A percentile compares a stretch with the other conserved stretches of the same genome.
Evolutionary conservation across 2,329 filamentous ascomycete species (phyloP).

Genomic region (Monilinia polystroma): DNA sequence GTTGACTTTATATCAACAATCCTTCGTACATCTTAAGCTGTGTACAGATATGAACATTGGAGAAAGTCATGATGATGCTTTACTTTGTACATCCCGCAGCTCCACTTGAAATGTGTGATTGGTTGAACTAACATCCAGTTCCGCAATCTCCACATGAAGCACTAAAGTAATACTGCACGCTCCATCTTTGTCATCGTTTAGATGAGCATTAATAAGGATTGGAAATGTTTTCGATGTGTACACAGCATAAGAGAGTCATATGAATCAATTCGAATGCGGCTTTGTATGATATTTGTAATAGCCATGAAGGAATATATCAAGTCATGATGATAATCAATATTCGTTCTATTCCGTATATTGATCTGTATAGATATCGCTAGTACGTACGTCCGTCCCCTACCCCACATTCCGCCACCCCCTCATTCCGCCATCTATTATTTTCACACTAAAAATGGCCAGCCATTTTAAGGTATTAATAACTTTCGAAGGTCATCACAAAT

Average conservation of each 20-base stretch:
- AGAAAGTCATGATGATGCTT: neutral
- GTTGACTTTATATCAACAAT: neutral
- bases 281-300: neutral
- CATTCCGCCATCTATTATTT: too few species aligned
- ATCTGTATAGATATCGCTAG: too few species aligned
- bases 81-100: neutral
- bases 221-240: neutral
- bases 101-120: constrained; percentile 5
- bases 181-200: constrained; percentile 11
- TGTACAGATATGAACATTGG: neutral
- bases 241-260: too few species aligned
- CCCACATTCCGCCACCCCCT: too few species aligned
- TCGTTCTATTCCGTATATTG: too few species aligned
- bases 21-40: neutral
- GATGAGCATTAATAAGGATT: constrained; percentile 14
- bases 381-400: too few species aligned
- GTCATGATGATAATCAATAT: too few species aligned
- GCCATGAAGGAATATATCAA: neutral
- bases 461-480: too few species aligned
- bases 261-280: neutral
- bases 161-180: neutral
- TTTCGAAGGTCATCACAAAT: too few species aligned
- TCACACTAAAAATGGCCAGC: too few species aligned
- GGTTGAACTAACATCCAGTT: neutral
- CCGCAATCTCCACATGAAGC: neutral